Conservation (phyloP, 2,329 filamentous ascomycete genomes). For the Tetracladium maxilliforme region DNA sequence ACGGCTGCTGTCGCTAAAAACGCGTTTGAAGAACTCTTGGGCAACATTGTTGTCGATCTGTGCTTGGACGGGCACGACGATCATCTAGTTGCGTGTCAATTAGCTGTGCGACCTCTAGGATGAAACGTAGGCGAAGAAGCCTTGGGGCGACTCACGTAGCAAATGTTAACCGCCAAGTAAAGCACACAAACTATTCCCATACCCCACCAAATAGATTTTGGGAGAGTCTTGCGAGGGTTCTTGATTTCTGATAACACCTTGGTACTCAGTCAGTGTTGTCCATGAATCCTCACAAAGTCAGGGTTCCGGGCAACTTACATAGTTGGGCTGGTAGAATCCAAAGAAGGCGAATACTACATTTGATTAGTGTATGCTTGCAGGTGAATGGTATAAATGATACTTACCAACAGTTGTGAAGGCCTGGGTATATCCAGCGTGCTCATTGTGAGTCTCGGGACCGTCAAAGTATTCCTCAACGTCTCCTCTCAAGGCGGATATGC, state of each 20-base stretch:
- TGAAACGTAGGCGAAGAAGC: too few species aligned
- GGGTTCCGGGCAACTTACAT: too few species aligned
- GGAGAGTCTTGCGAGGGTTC: conserved; percentile 19
- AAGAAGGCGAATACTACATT: conserved; percentile 22
- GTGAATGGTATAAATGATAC: too few species aligned
- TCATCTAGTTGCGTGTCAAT: too few species aligned
- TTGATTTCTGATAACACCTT: conserved; percentile 23
- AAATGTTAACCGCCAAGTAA: conserved; percentile 22
- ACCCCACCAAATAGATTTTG: conserved; percentile 16
- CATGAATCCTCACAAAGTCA: too few species aligned
- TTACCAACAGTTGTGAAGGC: conserved; percentile 29
- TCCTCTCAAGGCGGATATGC: conserved; percentile 13
- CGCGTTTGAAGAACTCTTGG: conserved; percentile 17
- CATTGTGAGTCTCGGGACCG: too few species aligned
- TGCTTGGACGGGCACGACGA: conserved; percentile 16
- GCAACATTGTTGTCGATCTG: conserved; percentile 13
- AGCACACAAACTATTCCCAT: conserved; percentile 16
- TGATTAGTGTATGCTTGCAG: too few species aligned
- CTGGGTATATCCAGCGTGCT: conserved; percentile 17
- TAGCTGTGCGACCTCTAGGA: too few species aligned
- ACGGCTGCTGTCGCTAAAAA: conserved; percentile 15
- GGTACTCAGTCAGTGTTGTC: too few species aligned
- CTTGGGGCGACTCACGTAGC: too few species aligned
- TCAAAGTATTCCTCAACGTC: conserved; percentile 6
- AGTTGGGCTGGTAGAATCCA: conserved; percentile 28